Evolutionary conservation across 176 grass and related monocot genomes (phyloP).

Genomic region (Zizania latifolia): DNA sequence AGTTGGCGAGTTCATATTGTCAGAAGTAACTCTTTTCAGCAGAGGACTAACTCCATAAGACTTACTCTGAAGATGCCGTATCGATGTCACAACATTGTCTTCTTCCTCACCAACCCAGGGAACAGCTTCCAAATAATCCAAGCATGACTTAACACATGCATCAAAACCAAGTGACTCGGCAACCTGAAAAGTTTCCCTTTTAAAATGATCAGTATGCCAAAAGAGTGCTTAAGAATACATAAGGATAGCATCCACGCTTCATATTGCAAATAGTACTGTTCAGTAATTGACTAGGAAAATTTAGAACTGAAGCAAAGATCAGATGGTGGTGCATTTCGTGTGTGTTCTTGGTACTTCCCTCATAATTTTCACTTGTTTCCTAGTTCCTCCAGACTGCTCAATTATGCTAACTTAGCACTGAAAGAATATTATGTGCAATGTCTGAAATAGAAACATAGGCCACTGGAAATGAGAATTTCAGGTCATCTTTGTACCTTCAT

Average conservation of each 20-base stretch:
- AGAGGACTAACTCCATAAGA: slow-evolving; percentile 44
- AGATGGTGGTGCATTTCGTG: background rate
- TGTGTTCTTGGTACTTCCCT: background rate
- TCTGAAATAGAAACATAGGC: background rate
- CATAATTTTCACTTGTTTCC: background rate
- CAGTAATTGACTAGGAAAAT: background rate
- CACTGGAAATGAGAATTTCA: background rate
- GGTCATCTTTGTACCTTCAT: slow-evolving; percentile 37
- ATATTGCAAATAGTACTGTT: background rate
- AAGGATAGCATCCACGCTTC: background rate
- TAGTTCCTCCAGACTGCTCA: background rate
- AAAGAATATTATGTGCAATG: background rate
- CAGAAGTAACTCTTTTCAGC: slow-evolving; percentile 62
- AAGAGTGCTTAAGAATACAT: background rate
- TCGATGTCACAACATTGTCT: slow-evolving; percentile 54
- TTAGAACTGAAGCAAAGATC: background rate
- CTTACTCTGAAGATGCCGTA: slow-evolving; percentile 50
- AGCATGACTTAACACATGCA: slow-evolving; percentile 65
- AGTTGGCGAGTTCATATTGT: slow-evolving; percentile 37
- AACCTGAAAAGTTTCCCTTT: slow-evolving; percentile 38
- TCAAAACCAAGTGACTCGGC: slow-evolving; percentile 60
- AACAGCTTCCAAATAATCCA: slow-evolving; percentile 85
- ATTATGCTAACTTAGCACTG: background rate
- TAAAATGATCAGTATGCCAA: background rate
- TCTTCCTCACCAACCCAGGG: slow-evolving; percentile 82